Percentiles rank a stretch among this genome's conserved stretches.
Conservation (phyloP, 176 grass and related monocot species). For the Chloris gayana region DNA sequence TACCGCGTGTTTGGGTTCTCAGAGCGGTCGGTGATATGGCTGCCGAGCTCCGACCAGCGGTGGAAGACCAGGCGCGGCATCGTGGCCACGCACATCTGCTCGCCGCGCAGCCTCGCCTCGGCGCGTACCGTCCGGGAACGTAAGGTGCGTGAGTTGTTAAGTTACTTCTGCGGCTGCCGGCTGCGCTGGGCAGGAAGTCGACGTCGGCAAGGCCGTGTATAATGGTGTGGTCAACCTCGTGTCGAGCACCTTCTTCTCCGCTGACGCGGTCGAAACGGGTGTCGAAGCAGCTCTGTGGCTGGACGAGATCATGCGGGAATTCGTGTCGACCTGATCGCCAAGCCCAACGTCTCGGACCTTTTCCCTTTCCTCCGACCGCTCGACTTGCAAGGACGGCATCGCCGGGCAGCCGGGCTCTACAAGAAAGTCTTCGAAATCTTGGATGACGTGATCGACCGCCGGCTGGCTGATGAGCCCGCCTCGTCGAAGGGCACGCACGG, state of each 20-base stretch:
- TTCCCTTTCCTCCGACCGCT: conserved; percentile 43
- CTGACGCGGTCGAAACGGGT: conserved; percentile 31
- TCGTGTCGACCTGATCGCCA: neutral
- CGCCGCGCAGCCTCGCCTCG: conserved; percentile 21
- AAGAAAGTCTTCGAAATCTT: neutral
- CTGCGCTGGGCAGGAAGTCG: neutral
- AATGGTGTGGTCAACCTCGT: conserved; percentile 34
- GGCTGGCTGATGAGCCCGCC: neutral
- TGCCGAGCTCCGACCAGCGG: conserved; percentile 19
- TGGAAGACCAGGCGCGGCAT: conserved; percentile 45
- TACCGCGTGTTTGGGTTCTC: neutral
- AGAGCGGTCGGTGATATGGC: conserved; percentile 29
- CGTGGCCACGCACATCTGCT: conserved; percentile 31
- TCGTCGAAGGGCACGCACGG: neutral
- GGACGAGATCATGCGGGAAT: neutral
- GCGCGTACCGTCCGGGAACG: neutral
- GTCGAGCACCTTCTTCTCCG: conserved; percentile 36
- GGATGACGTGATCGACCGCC: conserved; percentile 29
- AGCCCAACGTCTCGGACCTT: conserved; percentile 50
- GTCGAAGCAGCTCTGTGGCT: conserved; percentile 19
- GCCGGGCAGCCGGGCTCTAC: neutral
- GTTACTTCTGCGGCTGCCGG: neutral
- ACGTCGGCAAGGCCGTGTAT: conserved; percentile 20
- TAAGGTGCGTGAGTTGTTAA: conserved; percentile 27
- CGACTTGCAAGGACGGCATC: conserved; percentile 43